Evolutionary conservation across 2,329 filamentous ascomycete species (phyloP).

Genomic region (Aspergillus caelatus): DNA sequence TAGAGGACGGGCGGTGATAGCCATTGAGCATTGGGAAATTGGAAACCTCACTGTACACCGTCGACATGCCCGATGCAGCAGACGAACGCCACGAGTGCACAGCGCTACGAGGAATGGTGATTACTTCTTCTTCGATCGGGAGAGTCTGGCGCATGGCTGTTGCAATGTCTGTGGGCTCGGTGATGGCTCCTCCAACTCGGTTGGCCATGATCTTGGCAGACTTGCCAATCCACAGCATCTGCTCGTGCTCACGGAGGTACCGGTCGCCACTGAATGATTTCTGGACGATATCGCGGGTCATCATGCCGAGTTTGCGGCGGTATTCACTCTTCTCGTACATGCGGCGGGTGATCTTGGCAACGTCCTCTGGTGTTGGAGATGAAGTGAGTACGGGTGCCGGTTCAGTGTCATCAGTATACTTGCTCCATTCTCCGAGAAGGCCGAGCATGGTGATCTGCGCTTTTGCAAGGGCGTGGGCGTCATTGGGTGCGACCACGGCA

Average conservation of each 20-base stretch:
- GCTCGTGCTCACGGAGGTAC: constrained; percentile 64
- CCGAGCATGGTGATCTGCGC: constrained; percentile 66
- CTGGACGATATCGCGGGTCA: constrained; percentile 60
- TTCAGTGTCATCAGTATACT: constrained; percentile 58
- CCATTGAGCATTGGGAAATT: constrained; percentile 22
- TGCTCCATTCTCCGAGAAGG: constrained; percentile 63
- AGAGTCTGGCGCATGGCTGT: constrained; percentile 27
- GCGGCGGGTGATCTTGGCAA: constrained; percentile 56
- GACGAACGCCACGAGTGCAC: constrained; percentile 42
- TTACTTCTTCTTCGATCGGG: constrained; percentile 39
- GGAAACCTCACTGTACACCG: constrained; percentile 28
- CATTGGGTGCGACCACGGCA: constrained; percentile 66
- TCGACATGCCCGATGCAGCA: constrained; percentile 34
- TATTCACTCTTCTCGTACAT: constrained; percentile 64
- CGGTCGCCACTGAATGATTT: constrained; percentile 62
- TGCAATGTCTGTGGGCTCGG: constrained; percentile 30
- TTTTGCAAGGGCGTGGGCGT: constrained; percentile 60
- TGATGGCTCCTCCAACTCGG: constrained; percentile 25
- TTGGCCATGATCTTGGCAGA: constrained; percentile 37
- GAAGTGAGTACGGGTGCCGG: constrained; percentile 50
- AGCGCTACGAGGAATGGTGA: constrained; percentile 37
- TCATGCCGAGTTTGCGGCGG: constrained; percentile 61
- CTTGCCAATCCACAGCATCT: constrained; percentile 59
- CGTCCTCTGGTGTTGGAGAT: constrained; percentile 53
- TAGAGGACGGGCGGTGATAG: constrained; percentile 26